These are phyloP conservation scores for Taxillus chinensis DNA, from an alignment of 164 flowering plant genomes.

Conservation along the genomic window DNA sequence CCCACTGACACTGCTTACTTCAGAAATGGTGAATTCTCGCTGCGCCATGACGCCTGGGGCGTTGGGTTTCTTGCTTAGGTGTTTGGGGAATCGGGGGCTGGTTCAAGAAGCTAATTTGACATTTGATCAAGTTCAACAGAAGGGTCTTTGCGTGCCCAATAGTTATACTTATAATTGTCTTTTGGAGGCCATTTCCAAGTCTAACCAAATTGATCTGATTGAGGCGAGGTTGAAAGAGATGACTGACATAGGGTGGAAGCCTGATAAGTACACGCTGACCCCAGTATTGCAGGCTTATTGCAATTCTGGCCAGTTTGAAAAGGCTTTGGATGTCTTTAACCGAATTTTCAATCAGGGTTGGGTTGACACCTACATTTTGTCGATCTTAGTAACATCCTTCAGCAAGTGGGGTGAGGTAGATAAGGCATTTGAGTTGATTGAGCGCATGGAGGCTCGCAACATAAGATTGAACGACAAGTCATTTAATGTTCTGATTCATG, in stretches of 20 bases:
- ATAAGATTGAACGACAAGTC: constrained; percentile 60
- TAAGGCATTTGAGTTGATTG: constrained; percentile 54
- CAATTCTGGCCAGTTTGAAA: constrained; percentile 43
- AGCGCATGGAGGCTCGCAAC: constrained; percentile 39
- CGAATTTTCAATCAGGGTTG: constrained; percentile 45
- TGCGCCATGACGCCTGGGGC: constrained; percentile 63
- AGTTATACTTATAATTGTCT: constrained; percentile 67
- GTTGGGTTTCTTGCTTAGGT: constrained; percentile 61
- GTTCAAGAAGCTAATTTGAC: constrained; percentile 49
- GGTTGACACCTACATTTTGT: constrained; percentile 50
- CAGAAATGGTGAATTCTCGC: constrained; percentile 26
- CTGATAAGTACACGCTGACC: constrained; percentile 60
- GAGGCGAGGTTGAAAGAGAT: constrained; percentile 64
- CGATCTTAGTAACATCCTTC: constrained; percentile 46
- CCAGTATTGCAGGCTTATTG: constrained; percentile 64
- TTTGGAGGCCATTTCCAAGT: constrained; percentile 53
- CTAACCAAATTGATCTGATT: constrained; percentile 30
- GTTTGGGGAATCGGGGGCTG: constrained; percentile 63
- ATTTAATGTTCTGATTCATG: constrained; percentile 56
- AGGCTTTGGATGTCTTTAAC: constrained; percentile 47
- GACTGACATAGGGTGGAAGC: constrained; percentile 33
- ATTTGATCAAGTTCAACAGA: constrained; percentile 40
- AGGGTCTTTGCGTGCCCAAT: constrained; percentile 51
- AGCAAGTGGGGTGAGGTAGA: constrained; percentile 71
- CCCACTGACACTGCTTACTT: constrained; percentile 30